Conservation (phyloP, 2,329 filamentous ascomycete species). For the Fusarium continuum region DNA sequence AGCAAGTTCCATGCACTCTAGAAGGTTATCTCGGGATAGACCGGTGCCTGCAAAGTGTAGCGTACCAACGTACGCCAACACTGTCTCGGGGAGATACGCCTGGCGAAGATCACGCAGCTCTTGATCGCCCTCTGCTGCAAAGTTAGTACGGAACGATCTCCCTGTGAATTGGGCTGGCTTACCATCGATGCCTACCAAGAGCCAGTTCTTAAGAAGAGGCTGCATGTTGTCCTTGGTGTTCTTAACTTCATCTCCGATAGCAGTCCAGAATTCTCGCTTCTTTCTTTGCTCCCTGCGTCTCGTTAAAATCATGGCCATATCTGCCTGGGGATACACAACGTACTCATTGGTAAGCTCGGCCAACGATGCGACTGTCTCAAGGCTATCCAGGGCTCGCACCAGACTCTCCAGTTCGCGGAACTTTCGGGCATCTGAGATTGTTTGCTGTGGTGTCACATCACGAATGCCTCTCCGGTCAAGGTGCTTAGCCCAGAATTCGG, state of each 20-base stretch:
- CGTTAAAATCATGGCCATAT: conserved; percentile 41
- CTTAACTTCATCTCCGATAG: conserved; percentile 64
- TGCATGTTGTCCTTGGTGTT: conserved; percentile 65
- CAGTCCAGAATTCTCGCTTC: conserved; percentile 61
- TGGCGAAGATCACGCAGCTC: conserved; percentile 74
- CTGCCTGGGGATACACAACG: conserved; percentile 39
- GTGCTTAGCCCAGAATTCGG: conserved; percentile 52
- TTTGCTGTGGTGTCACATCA: conserved; percentile 52
- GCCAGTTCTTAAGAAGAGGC: conserved; percentile 72
- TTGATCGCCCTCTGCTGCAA: conserved; percentile 61
- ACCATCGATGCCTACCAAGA: conserved; percentile 66
- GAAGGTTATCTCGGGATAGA: conserved; percentile 77
- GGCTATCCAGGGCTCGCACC: conserved; percentile 69
- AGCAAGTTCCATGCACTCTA: conserved; percentile 88
- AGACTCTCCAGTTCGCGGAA: conserved; percentile 76
- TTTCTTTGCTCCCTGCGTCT: conserved; percentile 44
- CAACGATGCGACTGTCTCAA: conserved; percentile 72
- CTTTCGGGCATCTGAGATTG: conserved; percentile 65
- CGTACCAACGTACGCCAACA: conserved; percentile 84
- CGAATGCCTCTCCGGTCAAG: conserved; percentile 49
- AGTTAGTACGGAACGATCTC: conserved; percentile 15
- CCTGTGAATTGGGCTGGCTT: conserved; percentile 37
- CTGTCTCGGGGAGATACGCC: conserved; percentile 84
- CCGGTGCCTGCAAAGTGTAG: conserved; percentile 81
- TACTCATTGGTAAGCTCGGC: conserved; percentile 64